Conservation (phyloP, 306 rosid genomes). For the Dicorynia guianensis region DNA sequence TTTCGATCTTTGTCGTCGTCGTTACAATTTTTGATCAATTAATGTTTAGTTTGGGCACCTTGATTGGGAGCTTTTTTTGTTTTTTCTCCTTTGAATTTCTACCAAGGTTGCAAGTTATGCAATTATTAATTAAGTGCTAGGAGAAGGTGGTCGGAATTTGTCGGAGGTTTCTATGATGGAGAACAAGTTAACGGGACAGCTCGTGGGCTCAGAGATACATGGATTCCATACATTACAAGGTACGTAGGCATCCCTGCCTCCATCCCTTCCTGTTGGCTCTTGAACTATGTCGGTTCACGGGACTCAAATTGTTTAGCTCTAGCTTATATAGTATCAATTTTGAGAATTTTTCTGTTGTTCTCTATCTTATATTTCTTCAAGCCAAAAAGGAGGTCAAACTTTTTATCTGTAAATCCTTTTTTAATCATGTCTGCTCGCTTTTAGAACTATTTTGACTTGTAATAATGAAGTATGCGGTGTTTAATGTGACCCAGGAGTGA, state of each 20-base stretch:
- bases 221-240: conserved; percentile 95
- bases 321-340: neutral
- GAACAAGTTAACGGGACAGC: conserved; percentile 48
- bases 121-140: conserved; percentile 23
- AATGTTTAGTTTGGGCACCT: neutral
- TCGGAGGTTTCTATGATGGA: conserved; percentile 53
- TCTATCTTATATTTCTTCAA: neutral
- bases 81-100: neutral
- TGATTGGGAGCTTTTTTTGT: neutral
- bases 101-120: neutral
- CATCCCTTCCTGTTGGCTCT: neutral
- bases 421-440: neutral
- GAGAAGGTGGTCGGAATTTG: conserved; percentile 35
- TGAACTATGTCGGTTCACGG: neutral
- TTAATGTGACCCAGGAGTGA: neutral
- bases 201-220: conserved; percentile 82
- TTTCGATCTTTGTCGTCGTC: neutral
- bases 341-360: neutral
- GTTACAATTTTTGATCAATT: neutral
- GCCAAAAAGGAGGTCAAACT: neutral
- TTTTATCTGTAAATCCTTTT: neutral
- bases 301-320: neutral
- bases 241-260: neutral
- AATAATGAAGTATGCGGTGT: conserved; percentile 24
- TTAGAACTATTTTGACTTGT: neutral